These are phyloP conservation scores for Nymphaea colorata DNA, from an alignment of 164 flowering plant species.

Conservation along the genomic window DNA sequence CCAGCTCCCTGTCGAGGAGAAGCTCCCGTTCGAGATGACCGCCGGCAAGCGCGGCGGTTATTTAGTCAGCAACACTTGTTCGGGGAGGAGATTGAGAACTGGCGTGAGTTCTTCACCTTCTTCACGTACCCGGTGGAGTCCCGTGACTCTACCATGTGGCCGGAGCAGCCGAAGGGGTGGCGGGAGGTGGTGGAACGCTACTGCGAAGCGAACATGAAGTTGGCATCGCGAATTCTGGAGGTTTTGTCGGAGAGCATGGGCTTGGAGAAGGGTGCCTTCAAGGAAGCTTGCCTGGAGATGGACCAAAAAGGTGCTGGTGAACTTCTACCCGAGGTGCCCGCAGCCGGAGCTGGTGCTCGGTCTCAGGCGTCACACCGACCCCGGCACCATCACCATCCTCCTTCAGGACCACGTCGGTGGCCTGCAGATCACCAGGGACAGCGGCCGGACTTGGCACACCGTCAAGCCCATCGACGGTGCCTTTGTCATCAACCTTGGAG, in stretches of 20 bases:
- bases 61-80: constrained; percentile 73
- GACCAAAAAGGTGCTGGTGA: constrained; percentile 4
- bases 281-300: constrained; percentile 6
- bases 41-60: constrained; percentile 83
- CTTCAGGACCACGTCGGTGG: constrained; percentile 9
- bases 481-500: constrained; percentile 7
- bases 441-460: constrained; percentile 6
- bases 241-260: constrained; percentile 5
- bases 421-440: constrained; percentile 5
- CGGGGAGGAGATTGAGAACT: constrained; percentile 79
- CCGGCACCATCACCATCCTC: constrained; percentile 7
- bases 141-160: constrained; percentile 83
- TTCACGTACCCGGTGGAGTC: constrained; percentile 57
- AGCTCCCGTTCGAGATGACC: constrained; percentile 72
- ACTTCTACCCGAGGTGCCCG: constrained; percentile 6
- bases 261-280: constrained; percentile 3
- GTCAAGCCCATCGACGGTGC: constrained; percentile 6
- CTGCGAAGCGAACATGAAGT: constrained; percentile 4
- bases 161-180: constrained; percentile 82
- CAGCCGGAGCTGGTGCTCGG: constrained; percentile 7
- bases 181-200: constrained; percentile 5
- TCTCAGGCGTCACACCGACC: constrained; percentile 7
- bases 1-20: constrained; percentile 60
- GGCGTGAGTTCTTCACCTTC: constrained; percentile 76
- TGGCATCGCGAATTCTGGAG: constrained; percentile 5